Conservation (phyloP, 768 basidiomycete species). For the Amylocystis lapponica region DNA sequence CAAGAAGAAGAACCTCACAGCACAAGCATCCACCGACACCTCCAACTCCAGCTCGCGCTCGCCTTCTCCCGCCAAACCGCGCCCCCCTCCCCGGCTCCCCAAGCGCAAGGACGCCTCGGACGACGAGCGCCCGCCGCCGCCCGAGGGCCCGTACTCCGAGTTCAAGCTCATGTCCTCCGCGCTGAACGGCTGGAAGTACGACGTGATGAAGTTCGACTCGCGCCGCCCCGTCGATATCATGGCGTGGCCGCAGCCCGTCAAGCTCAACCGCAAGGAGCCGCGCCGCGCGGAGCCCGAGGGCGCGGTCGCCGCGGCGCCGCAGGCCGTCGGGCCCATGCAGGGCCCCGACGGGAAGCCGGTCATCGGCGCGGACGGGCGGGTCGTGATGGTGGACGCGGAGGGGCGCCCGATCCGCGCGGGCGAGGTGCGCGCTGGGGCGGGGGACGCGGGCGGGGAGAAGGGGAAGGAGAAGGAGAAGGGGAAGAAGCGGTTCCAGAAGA, state of each 20-base stretch:
- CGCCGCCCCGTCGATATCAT: slow-evolving; percentile 66
- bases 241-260: slow-evolving; percentile 69
- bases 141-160: slow-evolving; percentile 66
- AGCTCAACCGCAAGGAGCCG: slow-evolving; percentile 83
- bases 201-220: slow-evolving; percentile 88
- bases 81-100: slow-evolving; percentile 7
- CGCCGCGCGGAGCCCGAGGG: slow-evolving; percentile 39
- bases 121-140: slow-evolving; percentile 39
- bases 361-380: slow-evolving; percentile 65
- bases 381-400: slow-evolving; percentile 79
- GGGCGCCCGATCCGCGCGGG: slow-evolving; percentile 57
- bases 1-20: slow-evolving; percentile 43
- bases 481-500: slow-evolving; percentile 78
- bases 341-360: slow-evolving; percentile 84
- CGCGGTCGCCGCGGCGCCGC: slow-evolving; percentile 31
- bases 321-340: slow-evolving; percentile 67
- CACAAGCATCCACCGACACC: neutral
- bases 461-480: slow-evolving; percentile 31
- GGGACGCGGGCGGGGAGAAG: slow-evolving; percentile 24
- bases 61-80: neutral
- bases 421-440: slow-evolving; percentile 37
- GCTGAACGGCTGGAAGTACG: slow-evolving; percentile 85
- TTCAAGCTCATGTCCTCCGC: slow-evolving; percentile 75
- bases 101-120: slow-evolving; percentile 41
- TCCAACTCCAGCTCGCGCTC: neutral